Evolutionary conservation across 2,329 filamentous ascomycete genomes (phyloP).

Genomic region (Aspergillus felis): DNA sequence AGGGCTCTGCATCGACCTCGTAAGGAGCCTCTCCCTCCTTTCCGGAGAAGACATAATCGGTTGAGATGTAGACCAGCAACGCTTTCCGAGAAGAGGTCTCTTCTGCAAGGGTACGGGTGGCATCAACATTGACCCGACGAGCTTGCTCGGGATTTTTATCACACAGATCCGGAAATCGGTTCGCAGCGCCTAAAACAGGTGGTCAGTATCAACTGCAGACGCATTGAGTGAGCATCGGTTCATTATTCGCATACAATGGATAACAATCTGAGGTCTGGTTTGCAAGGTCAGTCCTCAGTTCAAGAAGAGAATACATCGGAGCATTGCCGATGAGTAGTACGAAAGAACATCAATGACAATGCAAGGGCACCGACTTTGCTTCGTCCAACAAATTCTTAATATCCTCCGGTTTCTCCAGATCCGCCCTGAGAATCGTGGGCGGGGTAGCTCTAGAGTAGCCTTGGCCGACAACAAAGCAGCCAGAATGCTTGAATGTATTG

Average conservation of each 20-base stretch:
- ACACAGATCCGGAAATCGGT: constrained; percentile 83
- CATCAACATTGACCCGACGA: constrained; percentile 67
- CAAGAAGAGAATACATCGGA: background rate
- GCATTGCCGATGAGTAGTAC: background rate
- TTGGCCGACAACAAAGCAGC: constrained; percentile 69
- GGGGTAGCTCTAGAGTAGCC: constrained; percentile 72
- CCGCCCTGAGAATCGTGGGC: constrained; percentile 59
- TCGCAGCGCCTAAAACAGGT: constrained; percentile 64
- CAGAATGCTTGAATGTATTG: constrained; percentile 61
- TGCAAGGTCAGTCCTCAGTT: constrained; percentile 1
- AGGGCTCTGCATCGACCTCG: constrained; percentile 57
- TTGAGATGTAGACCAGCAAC: constrained; percentile 61
- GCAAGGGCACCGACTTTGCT: constrained; percentile 43
- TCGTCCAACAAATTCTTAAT: constrained; percentile 48
- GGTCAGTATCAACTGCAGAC: constrained; percentile 8
- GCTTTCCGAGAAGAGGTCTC: constrained; percentile 56
- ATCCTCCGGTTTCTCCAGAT: constrained; percentile 46
- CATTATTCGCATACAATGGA: constrained; percentile 63
- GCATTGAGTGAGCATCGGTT: background rate
- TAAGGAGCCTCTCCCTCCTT: constrained; percentile 83
- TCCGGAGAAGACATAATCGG: constrained; percentile 75
- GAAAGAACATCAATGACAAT: background rate
- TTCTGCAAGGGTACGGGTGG: constrained; percentile 63
- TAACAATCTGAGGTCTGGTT: constrained; percentile 66
- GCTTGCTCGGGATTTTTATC: constrained; percentile 74